These are phyloP conservation scores for Kodamaea anthophila DNA, from an alignment of 1,139 yeast species.

Conservation along the genomic window DNA sequence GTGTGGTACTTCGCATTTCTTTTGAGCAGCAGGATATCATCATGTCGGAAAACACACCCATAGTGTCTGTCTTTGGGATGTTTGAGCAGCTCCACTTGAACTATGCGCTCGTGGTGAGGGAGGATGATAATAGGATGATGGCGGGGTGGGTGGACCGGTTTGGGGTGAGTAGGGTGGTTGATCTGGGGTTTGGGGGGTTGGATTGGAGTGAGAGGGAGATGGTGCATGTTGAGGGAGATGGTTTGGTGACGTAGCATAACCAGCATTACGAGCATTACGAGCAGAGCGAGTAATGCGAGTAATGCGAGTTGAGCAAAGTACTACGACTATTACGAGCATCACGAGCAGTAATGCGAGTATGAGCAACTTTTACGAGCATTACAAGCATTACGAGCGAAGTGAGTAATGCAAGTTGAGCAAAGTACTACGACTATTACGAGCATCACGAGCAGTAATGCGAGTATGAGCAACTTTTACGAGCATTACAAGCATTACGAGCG, in stretches of 20 bases:
- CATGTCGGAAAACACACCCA: slow-evolving; percentile 30
- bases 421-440: too few relatives aligned
- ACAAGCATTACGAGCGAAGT: too few relatives aligned
- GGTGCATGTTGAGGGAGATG: slow-evolving; percentile 9
- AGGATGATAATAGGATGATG: slow-evolving; percentile 17
- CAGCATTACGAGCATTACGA: slow-evolving; percentile 11
- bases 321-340: too few relatives aligned
- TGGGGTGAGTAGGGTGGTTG: slow-evolving; percentile 26
- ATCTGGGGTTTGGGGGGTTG: slow-evolving; percentile 22
- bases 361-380: too few relatives aligned
- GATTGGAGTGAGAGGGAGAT: slow-evolving; percentile 14
- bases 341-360: too few relatives aligned
- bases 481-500: too few relatives aligned
- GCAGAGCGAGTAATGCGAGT: too few relatives aligned
- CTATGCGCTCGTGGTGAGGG: slow-evolving; percentile 23
- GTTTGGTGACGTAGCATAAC: slow-evolving; percentile 26
- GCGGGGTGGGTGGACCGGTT: slow-evolving; percentile 40
- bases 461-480: too few relatives aligned
- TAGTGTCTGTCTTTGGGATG: slow-evolving; percentile 31
- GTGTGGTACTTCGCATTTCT: too few relatives aligned
- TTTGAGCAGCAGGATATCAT: slow-evolving; percentile 66
- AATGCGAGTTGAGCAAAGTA: too few relatives aligned
- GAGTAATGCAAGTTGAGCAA: too few relatives aligned
- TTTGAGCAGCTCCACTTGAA: slow-evolving; percentile 39
- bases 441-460: too few relatives aligned